Evolutionary conservation across 176 grass and related monocot species (phyloP), one percentile per base, ranked within the genome.

Genomic region (Tillandsia fasciculata): DNA sequence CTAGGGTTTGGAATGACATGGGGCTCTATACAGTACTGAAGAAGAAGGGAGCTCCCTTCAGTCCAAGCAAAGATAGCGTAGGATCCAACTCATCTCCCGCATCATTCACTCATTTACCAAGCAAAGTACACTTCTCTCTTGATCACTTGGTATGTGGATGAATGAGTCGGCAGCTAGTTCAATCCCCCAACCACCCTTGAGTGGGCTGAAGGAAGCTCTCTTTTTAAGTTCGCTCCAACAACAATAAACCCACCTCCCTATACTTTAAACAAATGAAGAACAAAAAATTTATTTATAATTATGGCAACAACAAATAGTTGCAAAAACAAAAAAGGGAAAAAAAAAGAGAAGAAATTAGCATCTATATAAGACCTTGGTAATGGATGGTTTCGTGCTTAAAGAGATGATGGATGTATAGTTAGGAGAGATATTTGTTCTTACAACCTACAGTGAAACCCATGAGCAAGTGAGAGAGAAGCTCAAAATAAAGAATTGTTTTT

Each of bases 171-270:
- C 90, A 93, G 90, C 80, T 93, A 93, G 86, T 89, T 89, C 70
- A 84, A 93, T 58, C 72, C 75, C 49, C 70, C 27, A 73, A 89
- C 71, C 71, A 71, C 49, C 86, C 52, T 22, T 93, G 82, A 89
- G 90, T 93, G 90, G 86, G 83, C 90, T 86, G 83, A 93, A 93
- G 90, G 86, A 93, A 84, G 90, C 90, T 93, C 90, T 89, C 90
- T 93, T 84, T 1, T 1, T 9, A 59, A 9, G 17, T 57, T 17
- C 13, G 15, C 5, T 57, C 15, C 6, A 15, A 22, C 15, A 20
- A 2, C 15, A 42, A 42, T 6, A 42, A 42, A 7, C 5, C 81
- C 71, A 8, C 64, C 72, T 66, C 71, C 27, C 8, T 17, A 27
- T 24, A 70, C 87, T 50, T 58, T 67, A 24, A 76, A 42, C 10